Percentiles rank a stretch among this genome's conserved stretches.
Evolutionary conservation across 352 stramenopile species (phyloP).

Genomic region (Phytopythium litorale): DNA sequence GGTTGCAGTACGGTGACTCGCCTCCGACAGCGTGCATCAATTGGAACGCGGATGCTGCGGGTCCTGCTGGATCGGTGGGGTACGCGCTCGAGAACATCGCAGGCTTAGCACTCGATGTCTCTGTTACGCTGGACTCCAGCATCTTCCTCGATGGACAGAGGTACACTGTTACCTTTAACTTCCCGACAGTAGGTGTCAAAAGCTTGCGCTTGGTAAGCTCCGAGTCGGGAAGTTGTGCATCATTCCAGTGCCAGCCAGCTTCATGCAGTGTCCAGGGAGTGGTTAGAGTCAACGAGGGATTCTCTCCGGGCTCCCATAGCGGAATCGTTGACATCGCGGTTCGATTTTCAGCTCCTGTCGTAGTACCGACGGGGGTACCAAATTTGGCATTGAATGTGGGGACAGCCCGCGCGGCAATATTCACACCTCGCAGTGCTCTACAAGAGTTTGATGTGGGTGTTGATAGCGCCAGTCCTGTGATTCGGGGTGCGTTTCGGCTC

Average conservation of each 20-base stretch:
- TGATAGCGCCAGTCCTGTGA: conserved; percentile 34
- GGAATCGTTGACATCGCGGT: conserved; percentile 52
- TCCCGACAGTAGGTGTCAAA: conserved; percentile 44
- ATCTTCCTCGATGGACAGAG: conserved; percentile 49
- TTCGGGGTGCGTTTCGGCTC: conserved; percentile 44
- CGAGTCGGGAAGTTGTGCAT: conserved; percentile 15
- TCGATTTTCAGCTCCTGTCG: conserved; percentile 44
- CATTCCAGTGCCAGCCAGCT: conserved; percentile 26
- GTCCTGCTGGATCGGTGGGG: conserved; percentile 26
- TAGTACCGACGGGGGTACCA: conserved; percentile 25
- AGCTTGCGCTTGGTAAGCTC: conserved; percentile 14
- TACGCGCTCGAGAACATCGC: conserved; percentile 37
- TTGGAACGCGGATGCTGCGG: conserved; percentile 42
- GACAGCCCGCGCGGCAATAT: conserved; percentile 22
- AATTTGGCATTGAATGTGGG: conserved; percentile 44
- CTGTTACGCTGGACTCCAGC: conserved; percentile 26
- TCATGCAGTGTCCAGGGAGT: conserved; percentile 28
- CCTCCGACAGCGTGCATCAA: conserved; percentile 38
- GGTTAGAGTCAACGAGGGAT: conserved; percentile 44
- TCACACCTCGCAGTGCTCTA: conserved; percentile 35
- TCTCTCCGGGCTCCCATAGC: conserved; percentile 25
- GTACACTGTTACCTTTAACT: conserved; percentile 49
- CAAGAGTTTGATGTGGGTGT: conserved; percentile 66
- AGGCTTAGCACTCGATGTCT: conserved; percentile 31
- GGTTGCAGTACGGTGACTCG: conserved; percentile 40